Evolutionary conservation across 352 stramenopile genomes (phyloP).

Genomic region (Phytopythium helicoides): DNA sequence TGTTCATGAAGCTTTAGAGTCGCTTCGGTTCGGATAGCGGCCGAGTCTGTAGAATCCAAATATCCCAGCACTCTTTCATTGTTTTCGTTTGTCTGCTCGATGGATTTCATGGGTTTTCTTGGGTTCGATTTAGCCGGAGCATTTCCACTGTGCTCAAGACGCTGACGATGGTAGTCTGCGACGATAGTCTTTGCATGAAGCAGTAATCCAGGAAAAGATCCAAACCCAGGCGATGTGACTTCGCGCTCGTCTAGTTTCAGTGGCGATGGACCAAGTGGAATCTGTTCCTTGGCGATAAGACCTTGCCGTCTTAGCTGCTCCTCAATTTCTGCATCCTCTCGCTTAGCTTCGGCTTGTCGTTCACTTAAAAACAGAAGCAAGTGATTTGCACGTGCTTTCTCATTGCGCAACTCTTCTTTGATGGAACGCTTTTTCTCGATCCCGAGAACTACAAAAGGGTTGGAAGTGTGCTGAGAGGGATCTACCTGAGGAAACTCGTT

Average conservation of each 20-base stretch:
- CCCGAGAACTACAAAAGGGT: constrained; percentile 37
- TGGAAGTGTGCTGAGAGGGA: background rate
- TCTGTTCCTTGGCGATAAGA: constrained; percentile 72
- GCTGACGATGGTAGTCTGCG: constrained; percentile 38
- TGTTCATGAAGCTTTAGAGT: constrained; percentile 43
- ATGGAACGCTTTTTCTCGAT: constrained; percentile 38
- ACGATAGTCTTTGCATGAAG: constrained; percentile 63
- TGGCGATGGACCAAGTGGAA: constrained; percentile 64
- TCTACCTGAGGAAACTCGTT: background rate
- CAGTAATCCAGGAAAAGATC: constrained; percentile 36
- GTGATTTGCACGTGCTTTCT: constrained; percentile 23
- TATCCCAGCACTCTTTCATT: constrained; percentile 36
- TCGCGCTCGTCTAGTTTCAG: constrained; percentile 45
- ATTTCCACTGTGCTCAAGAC: constrained; percentile 54
- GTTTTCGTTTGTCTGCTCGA: constrained; percentile 8
- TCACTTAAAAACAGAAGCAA: constrained; percentile 52
- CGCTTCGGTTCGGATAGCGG: constrained; percentile 37
- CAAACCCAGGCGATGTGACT: constrained; percentile 31
- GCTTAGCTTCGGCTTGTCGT: constrained; percentile 38
- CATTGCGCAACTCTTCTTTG: constrained; percentile 18
- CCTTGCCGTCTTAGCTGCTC: constrained; percentile 43
- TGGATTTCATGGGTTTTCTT: constrained; percentile 8
- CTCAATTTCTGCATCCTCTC: constrained; percentile 38
- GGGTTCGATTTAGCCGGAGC: constrained; percentile 4
- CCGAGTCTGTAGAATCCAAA: constrained; percentile 46